Evolutionary conservation across 371 early-diverging fungal species (phyloP), one percentile per base, ranked within the genome.

Genomic region (Actinomucor elegans): DNA sequence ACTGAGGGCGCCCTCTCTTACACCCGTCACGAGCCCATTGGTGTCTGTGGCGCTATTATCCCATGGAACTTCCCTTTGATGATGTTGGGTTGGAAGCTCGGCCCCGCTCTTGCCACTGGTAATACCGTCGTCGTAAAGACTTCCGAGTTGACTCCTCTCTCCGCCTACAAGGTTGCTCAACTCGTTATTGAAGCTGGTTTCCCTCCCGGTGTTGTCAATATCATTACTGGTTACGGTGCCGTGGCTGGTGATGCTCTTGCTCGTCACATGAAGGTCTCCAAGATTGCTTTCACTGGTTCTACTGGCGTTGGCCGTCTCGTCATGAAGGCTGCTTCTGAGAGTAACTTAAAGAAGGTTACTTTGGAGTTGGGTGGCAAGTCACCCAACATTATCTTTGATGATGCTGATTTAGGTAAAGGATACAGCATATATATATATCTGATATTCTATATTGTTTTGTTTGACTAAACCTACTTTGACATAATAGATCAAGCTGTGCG

Each of bases 311-410:
- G 88, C 29, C 77, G 84, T 55, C 45, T 50, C 48, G 56, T 87
- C 54, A 71, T 83, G 75, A 67, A 66, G 48, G 78, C 80, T 45
- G 69, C 82, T 59, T 51, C 92, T 8, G 84, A 79, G 46, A 77
- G 79, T 47, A 89, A 84, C 42, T 78, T 91, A 51, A 92, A 92
- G 75, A 85, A 81, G 57, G 72, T 89, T 8, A 86, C 90, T 5
- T 62, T 92, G 35, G 92, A 92, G 63, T 70, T 92, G 4, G 92
- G 93, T 35, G 93, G 91, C 49, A 92, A 92, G 52, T 93, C 94
- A 1, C 90, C 94, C 32, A 90, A 91, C 59, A 90, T 96, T 43
- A 90, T 94, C 33, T 94, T 96, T 68, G 92, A 88, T 18, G 89
- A 90, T 69, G 91, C 89, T 12, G 59, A 94, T 59, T 45, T 94